Evolutionary conservation across 768 basidiomycete species (phyloP).

Genomic region (Postia placenta): DNA sequence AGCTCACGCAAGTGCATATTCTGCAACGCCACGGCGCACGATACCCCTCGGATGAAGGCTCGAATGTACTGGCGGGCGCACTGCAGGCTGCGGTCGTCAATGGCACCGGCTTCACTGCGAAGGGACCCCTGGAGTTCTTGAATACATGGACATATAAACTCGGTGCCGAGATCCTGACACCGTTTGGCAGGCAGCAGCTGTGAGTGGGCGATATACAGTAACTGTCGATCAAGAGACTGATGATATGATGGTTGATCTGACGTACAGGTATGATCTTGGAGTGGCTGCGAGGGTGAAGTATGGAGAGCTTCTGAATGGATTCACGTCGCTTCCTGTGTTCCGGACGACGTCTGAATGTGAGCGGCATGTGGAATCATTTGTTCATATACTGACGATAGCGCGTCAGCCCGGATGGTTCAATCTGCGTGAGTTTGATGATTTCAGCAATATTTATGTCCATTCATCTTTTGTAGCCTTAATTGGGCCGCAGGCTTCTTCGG

Average conservation of each 20-base stretch:
- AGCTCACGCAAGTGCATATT: conserved; percentile 38
- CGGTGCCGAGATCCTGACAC: conserved; percentile 40
- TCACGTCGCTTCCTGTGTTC: conserved; percentile 41
- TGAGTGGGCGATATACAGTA: conserved; percentile 1
- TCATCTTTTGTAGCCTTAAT: conserved; percentile 27
- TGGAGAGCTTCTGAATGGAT: conserved; percentile 37
- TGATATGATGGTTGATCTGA: too few species aligned
- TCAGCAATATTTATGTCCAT: too few species aligned
- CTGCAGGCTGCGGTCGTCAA: conserved; percentile 17
- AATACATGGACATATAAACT: conserved; percentile 42
- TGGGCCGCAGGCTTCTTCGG: conserved; percentile 49
- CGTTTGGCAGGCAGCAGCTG: conserved; percentile 40
- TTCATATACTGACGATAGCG: neutral
- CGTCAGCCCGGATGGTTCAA: conserved; percentile 27
- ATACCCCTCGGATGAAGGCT: conserved; percentile 31
- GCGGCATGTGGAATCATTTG: neutral
- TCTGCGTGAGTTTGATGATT: conserved; percentile 22
- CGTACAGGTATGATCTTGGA: conserved; percentile 30
- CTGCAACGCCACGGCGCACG: conserved; percentile 38
- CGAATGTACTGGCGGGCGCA: conserved; percentile 22
- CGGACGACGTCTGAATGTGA: conserved; percentile 38
- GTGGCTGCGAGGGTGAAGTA: conserved; percentile 40
- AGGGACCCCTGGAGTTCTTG: conserved; percentile 35
- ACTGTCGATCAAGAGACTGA: too few species aligned
- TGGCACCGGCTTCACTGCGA: conserved; percentile 25